phyloP scores from a whole-genome alignment of 2,329 filamentous ascomycete species.

The Chrysoporthe puriensis region DNA sequence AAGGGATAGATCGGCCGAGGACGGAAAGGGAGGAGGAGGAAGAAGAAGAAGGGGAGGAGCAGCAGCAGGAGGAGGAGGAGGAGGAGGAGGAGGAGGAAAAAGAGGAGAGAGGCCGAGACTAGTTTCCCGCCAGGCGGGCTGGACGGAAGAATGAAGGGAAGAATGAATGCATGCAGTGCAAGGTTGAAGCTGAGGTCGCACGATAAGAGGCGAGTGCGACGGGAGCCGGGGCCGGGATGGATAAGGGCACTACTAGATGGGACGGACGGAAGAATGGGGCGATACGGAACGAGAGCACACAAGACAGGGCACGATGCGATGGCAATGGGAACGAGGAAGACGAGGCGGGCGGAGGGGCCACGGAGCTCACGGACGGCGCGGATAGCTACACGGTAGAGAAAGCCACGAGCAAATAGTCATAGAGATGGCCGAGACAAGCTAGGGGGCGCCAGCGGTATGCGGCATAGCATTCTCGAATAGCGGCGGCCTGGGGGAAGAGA shows the following conservation, averaged over 20 bases:
- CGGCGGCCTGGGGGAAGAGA: neutral
- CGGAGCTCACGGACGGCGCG: neutral
- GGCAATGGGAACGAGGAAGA: neutral
- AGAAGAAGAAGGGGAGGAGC: neutral
- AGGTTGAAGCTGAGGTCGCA: conserved; percentile 2
- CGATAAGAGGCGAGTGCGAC: neutral
- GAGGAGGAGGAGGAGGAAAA: too few relatives aligned
- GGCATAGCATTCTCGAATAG: neutral
- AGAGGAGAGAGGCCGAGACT: neutral
- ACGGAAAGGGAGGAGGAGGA: neutral
- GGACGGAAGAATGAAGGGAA: neutral
- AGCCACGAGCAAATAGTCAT: conserved; percentile 5
- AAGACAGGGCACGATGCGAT: neutral
- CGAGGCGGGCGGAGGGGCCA: neutral
- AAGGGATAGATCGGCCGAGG: neutral
- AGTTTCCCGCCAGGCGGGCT: neutral
- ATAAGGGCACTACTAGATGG: neutral
- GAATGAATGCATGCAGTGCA: neutral
- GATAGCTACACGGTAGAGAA: neutral
- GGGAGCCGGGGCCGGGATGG: neutral
- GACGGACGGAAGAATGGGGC: neutral
- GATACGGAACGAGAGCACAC: neutral
- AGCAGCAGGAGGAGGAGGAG: neutral
- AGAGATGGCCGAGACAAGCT: neutral
- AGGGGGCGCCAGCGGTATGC: too few relatives aligned